These are phyloP conservation scores for Choanephora cucurbitarum DNA, from an alignment of 371 early-diverging fungal genomes.

Conservation along the genomic window DNA sequence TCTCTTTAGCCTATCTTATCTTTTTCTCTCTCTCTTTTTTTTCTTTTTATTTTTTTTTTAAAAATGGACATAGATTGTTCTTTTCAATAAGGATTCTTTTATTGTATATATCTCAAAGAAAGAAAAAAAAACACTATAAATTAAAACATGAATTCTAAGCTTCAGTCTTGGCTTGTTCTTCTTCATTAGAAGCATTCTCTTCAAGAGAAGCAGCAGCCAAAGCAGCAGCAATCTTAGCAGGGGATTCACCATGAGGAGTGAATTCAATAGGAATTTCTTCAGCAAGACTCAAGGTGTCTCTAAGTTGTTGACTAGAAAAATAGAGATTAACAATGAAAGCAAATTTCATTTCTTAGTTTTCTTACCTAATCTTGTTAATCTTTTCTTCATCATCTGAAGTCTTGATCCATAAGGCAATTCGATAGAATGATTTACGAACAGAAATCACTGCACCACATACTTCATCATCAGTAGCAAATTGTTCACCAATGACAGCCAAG, in stretches of 20 bases:
- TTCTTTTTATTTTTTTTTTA: no score
- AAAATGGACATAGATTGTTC: no score
- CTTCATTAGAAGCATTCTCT: slow-evolving; percentile 14
- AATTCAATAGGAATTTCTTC: slow-evolving; percentile 46
- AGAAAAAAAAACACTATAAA: no score
- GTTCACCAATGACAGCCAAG: slow-evolving; percentile 91
- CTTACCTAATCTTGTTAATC: slow-evolving; percentile 69
- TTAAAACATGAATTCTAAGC: not conserved
- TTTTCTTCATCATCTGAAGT: slow-evolving; percentile 68
- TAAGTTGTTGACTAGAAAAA: slow-evolving; percentile 53
- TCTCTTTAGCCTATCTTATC: no score
- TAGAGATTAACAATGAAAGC: not conserved
- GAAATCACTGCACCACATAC: slow-evolving; percentile 93
- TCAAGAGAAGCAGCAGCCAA: slow-evolving; percentile 26
- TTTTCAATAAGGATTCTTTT: not conserved
- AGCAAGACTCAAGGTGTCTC: slow-evolving; percentile 49
- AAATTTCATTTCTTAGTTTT: not conserved
- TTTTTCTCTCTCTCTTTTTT: no score
- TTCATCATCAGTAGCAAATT: slow-evolving; percentile 75
- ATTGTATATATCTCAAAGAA: not conserved
- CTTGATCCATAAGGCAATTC: slow-evolving; percentile 91
- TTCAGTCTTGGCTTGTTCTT: slow-evolving; percentile 1
- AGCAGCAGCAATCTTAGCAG: slow-evolving; percentile 34
- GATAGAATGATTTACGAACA: slow-evolving; percentile 77
- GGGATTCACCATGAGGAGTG: slow-evolving; percentile 46